Conservation (phyloP, 208 protist species). For the Endotrypanum monterogeii region DNA sequence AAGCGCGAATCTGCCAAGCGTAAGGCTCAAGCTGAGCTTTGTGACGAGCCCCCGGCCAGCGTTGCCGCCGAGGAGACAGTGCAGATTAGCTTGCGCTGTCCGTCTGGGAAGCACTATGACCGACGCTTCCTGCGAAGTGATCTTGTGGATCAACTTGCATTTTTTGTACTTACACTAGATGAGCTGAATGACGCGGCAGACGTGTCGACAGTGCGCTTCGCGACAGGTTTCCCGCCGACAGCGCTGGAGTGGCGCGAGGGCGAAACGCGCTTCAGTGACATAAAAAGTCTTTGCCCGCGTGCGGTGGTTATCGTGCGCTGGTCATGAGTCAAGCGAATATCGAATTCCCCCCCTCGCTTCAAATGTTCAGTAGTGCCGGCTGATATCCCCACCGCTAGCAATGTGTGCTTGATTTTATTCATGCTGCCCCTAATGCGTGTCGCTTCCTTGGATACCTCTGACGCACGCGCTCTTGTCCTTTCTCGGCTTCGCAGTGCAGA, state of each 20-base stretch:
- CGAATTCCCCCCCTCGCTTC: no score
- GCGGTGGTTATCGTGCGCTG: conserved; percentile 68
- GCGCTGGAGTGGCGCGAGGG: conserved; percentile 43
- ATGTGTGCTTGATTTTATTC: background rate
- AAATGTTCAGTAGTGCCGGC: background rate
- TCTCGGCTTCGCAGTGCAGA: background rate
- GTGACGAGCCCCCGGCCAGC: conserved; percentile 44
- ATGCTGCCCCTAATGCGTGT: background rate
- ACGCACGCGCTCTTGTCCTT: background rate
- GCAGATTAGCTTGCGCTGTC: conserved; percentile 54
- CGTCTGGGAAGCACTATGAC: conserved; percentile 44
- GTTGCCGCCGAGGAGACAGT: conserved; percentile 30
- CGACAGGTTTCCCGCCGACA: conserved; percentile 70
- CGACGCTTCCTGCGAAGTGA: conserved; percentile 75
- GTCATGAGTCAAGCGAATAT: conserved; percentile 6
- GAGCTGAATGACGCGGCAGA: conserved; percentile 43
- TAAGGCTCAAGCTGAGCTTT: conserved; percentile 34
- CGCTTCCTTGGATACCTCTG: background rate
- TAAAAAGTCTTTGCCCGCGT: conserved; percentile 56
- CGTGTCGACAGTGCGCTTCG: conserved; percentile 47
- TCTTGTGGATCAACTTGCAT: conserved; percentile 42
- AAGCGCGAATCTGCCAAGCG: conserved; percentile 14
- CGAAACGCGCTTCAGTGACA: conserved; percentile 48
- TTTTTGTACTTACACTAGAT: conserved; percentile 64
- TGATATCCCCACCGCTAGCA: background rate